Conservation (phyloP, 495 filamentous ascomycete genomes). For the Aspergillus sclerotiicarbonarius region DNA sequence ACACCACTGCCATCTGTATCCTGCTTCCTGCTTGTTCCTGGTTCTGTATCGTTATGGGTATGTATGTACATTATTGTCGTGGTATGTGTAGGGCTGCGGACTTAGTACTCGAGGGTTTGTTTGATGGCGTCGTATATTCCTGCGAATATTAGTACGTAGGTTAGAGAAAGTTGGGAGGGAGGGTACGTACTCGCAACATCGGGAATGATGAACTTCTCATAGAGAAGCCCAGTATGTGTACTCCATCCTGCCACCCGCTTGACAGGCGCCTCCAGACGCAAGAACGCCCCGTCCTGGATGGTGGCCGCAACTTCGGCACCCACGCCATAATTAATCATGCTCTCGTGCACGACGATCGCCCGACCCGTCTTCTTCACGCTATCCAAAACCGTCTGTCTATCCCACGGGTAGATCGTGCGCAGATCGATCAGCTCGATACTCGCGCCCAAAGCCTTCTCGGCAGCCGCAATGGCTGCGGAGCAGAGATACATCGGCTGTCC, state of each 20-base stretch:
- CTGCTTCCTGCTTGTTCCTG: too few relatives aligned
- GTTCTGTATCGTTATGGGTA: too few relatives aligned
- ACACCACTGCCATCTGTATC: too few relatives aligned
- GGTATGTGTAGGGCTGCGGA: not conserved
- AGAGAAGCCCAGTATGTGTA: conserved; percentile 78
- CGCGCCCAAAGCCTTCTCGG: conserved; percentile 78
- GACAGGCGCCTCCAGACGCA: conserved; percentile 89
- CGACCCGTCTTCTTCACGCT: conserved; percentile 90
- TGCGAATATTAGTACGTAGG: conserved; percentile 22
- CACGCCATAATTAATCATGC: conserved; percentile 91
- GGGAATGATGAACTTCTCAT: conserved; percentile 84
- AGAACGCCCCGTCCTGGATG: conserved; percentile 85
- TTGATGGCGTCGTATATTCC: conserved; percentile 68
- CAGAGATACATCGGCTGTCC: conserved; percentile 91
- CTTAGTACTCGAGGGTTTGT: conserved; percentile 54
- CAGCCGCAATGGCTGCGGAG: conserved; percentile 71
- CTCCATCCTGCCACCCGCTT: conserved; percentile 89
- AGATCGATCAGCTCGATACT: conserved; percentile 88
- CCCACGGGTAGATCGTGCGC: conserved; percentile 93
- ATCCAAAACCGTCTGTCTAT: conserved; percentile 74
- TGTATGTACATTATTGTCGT: not conserved
- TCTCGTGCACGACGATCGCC: conserved; percentile 91
- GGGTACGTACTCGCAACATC: conserved; percentile 81
- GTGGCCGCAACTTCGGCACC: conserved; percentile 92
- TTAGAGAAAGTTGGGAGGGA: not conserved